A percentile compares a stretch with the other conserved stretches of the same genome.
These are phyloP conservation scores for Penicillium sp. DNA, from an alignment of 2,329 filamentous ascomycete species.

Conservation along the genomic window DNA sequence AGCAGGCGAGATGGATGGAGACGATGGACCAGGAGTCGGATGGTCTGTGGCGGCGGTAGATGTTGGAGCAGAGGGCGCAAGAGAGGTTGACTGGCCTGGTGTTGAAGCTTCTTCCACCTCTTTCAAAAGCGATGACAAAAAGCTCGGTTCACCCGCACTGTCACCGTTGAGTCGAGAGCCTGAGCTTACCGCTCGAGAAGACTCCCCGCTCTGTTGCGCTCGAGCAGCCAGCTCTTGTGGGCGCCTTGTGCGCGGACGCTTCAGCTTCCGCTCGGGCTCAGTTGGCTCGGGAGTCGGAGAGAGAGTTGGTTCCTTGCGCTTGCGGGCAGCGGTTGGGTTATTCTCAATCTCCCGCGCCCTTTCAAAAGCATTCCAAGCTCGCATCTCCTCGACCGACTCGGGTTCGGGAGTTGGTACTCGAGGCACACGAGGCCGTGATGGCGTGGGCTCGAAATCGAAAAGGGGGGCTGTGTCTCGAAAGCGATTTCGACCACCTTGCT, in stretches of 20 bases:
- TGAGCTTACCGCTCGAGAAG: conserved; percentile 32
- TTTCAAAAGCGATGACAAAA: conserved; percentile 77
- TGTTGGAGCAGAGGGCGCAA: conserved; percentile 29
- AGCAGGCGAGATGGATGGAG: conserved; percentile 39
- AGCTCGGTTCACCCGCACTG: conserved; percentile 59
- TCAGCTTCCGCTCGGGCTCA: conserved; percentile 75
- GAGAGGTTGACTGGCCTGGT: conserved; percentile 25
- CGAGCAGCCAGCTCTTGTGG: conserved; percentile 49
- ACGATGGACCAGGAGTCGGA: conserved; percentile 37
- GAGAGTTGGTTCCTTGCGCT: conserved; percentile 58
- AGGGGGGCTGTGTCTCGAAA: conserved; percentile 64
- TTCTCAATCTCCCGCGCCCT: conserved; percentile 67
- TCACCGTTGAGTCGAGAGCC: conserved; percentile 32
- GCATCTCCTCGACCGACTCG: conserved; percentile 72
- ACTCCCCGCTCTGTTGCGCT: conserved; percentile 40
- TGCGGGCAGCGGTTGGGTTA: conserved; percentile 44
- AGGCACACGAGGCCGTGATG: conserved; percentile 37
- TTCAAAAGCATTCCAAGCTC: conserved; percentile 87
- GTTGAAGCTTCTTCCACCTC: conserved; percentile 65
- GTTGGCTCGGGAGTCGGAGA: conserved; percentile 64
- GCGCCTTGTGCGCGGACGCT: conserved; percentile 75
- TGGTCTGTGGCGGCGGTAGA: conserved; percentile 38
- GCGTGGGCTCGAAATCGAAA: conserved; percentile 47
- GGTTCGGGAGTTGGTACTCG: conserved; percentile 48
- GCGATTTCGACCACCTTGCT: conserved; percentile 66